phyloP scores from a whole-genome alignment of 257 asterid species.

The Forsythia viridissima region DNA sequence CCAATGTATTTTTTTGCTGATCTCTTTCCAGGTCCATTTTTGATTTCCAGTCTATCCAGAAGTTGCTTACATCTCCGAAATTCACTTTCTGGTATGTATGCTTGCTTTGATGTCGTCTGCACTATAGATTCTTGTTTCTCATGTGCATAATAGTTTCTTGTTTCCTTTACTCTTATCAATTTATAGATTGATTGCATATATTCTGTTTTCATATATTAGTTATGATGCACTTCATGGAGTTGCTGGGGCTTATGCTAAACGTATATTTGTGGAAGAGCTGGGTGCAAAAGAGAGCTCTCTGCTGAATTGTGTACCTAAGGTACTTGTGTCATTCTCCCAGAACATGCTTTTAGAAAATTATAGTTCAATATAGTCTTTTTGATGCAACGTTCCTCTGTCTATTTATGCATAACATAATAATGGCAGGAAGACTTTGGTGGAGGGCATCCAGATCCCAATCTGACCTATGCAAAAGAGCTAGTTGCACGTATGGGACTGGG shows the following conservation, averaged over 20 bases:
- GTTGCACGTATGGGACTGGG: constrained; percentile 96
- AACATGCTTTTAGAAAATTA: constrained; percentile 6
- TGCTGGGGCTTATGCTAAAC: constrained; percentile 93
- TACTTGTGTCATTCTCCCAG: constrained; percentile 22
- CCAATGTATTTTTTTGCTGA: constrained; percentile 18
- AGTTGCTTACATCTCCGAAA: constrained; percentile 73
- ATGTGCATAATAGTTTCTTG: too few species aligned
- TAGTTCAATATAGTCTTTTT: constrained; percentile 15
- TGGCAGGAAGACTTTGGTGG: constrained; percentile 99
- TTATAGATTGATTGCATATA: neutral
- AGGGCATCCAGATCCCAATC: constrained; percentile 99
- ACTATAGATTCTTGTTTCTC: constrained; percentile 12
- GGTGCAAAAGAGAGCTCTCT: constrained; percentile 87
- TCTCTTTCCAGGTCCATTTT: constrained; percentile 74
- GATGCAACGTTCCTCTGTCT: neutral
- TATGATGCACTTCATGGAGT: constrained; percentile 98
- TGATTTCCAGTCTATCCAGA: constrained; percentile 84
- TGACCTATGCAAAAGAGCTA: constrained; percentile 94
- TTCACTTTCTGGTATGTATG: constrained; percentile 81
- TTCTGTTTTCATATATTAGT: constrained; percentile 38
- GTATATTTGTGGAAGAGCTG: constrained; percentile 91
- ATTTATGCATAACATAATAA: constrained; percentile 17
- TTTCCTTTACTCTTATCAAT: constrained; percentile 2
- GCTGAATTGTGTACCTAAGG: constrained; percentile 94
- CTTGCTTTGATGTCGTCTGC: constrained; percentile 17